These are phyloP conservation scores for Nitzschia sp. DNA, from an alignment of 108 stramenopile species.

Conservation along the genomic window DNA sequence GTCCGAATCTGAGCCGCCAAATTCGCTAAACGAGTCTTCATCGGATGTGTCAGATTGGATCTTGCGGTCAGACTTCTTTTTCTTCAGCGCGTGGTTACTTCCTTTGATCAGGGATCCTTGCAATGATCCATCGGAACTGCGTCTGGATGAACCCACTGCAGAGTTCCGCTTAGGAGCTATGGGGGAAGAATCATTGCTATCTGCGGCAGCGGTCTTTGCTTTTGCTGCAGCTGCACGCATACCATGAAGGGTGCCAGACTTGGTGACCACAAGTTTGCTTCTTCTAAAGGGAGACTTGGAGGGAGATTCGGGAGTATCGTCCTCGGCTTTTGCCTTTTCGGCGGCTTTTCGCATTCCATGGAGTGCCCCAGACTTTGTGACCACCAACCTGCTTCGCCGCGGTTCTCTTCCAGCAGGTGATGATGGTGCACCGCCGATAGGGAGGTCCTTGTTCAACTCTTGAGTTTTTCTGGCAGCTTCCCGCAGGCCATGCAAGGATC, in stretches of 20 bases:
- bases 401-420: no score
- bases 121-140: not conserved
- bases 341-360: conserved; percentile 29
- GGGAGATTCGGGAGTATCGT: not conserved
- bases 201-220: not conserved
- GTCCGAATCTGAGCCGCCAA: not conserved
- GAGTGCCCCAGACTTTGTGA: conserved; percentile 23
- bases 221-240: conserved; percentile 10
- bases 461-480: conserved; percentile 10
- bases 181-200: not conserved
- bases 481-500: conserved; percentile 29
- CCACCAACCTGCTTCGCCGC: conserved; percentile 8
- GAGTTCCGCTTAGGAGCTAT: no score
- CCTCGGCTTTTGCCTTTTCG: not conserved
- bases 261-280: conserved; percentile 21
- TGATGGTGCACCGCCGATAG: no score
- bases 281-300: not conserved
- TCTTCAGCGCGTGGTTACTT: not conserved
- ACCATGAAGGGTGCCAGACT: conserved; percentile 23
- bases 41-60: not conserved
- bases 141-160: not conserved
- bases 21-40: not conserved
- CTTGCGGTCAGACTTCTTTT: not conserved
- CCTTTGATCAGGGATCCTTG: not conserved
- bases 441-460: no score